Conservation (phyloP, 2,329 filamentous ascomycete genomes). For the Hypoxylon sp. region DNA sequence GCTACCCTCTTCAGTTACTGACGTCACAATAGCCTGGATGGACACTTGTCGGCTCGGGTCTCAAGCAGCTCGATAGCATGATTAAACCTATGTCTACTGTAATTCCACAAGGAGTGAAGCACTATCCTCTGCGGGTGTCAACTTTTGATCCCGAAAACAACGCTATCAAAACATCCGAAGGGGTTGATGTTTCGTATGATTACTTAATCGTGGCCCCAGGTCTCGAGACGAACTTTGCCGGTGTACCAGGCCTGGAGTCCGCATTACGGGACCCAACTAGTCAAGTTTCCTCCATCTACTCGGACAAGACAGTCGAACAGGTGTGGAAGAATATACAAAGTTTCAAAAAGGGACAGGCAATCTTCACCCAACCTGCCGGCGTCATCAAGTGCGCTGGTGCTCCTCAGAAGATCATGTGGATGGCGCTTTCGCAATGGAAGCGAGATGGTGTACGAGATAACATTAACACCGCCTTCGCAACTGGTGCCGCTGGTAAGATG, state of each 20-base stretch:
- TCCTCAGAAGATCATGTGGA: slow-evolving; percentile 58
- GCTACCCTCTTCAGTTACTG: slow-evolving; percentile 9
- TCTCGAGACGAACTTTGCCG: slow-evolving; percentile 54
- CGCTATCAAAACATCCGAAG: slow-evolving; percentile 53
- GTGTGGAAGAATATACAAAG: slow-evolving; percentile 55
- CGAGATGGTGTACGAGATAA: slow-evolving; percentile 52
- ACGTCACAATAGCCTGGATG: slow-evolving; percentile 52
- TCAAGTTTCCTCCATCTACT: slow-evolving; percentile 57
- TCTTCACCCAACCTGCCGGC: slow-evolving; percentile 57
- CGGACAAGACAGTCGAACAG: slow-evolving; percentile 53
- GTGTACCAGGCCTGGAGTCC: slow-evolving; percentile 53
- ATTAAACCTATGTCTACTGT: slow-evolving; percentile 50
- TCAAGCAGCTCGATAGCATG: slow-evolving; percentile 50
- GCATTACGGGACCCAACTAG: slow-evolving; percentile 53
- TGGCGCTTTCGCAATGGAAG: slow-evolving; percentile 57
- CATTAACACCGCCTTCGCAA: slow-evolving; percentile 54
- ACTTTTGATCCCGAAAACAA: slow-evolving; percentile 56
- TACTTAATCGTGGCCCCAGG: slow-evolving; percentile 56
- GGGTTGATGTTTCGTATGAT: slow-evolving; percentile 55
- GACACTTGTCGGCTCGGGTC: slow-evolving; percentile 56
- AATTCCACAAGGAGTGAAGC: slow-evolving; percentile 53
- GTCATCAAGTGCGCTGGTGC: slow-evolving; percentile 58
- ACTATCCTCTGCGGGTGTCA: slow-evolving; percentile 53
- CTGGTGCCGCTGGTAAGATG: slow-evolving; percentile 50
- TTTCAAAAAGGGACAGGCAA: slow-evolving; percentile 54